Evolutionary conservation across 352 stramenopile genomes (phyloP), one percentile per base, ranked within the genome.

Genomic region (Phytophthora tentaculata): DNA sequence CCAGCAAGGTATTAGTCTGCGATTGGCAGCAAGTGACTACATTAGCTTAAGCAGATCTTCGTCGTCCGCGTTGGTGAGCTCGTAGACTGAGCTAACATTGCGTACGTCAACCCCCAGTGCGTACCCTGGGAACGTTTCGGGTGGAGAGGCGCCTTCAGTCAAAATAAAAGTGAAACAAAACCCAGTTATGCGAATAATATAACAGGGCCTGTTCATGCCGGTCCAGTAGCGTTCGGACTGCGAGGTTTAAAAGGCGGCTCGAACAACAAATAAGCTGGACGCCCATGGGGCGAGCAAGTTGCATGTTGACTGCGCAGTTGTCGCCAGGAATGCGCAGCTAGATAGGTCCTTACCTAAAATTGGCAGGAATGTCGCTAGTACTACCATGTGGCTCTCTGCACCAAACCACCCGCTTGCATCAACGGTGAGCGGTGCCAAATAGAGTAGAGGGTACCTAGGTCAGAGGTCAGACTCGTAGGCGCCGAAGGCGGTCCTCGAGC

Each of bases 321-420:
- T 60, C 62, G 7, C 32, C 32, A 43, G 12, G 35, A 43, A 43
- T 43, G n/a, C 3, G 35, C 5, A 43, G 14, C 5, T 43, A 43
- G 35, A 43, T 43, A 43, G 13, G 3, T 19, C 1, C 53, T 55
- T 43, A 69, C 47, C 10, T 60, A n/a, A 60, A 64, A 64, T 41
- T 7, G 14, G 24, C 20, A n/a, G 12, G 7, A 50, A 50, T 23
- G 20, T 5, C 0, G n/a, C 44, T 13, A 50, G 17, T n/a, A 8
- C 44, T 14, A n/a, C 20, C 44, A 50, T 50, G 9, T 50, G 19
- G 8, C 1, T 28, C 12, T 50, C 44, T 0, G 44, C 44, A 9
- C 28, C 20, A 29, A 26, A 10, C 1, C 17, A 17, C 19, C n/a
- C 44, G 20, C 20, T 50, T 43, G 12, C 14, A 43, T 43, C 35